phyloP scores from a whole-genome alignment of 768 basidiomycete species.

The Boletus pseudo-olivaceus region DNA sequence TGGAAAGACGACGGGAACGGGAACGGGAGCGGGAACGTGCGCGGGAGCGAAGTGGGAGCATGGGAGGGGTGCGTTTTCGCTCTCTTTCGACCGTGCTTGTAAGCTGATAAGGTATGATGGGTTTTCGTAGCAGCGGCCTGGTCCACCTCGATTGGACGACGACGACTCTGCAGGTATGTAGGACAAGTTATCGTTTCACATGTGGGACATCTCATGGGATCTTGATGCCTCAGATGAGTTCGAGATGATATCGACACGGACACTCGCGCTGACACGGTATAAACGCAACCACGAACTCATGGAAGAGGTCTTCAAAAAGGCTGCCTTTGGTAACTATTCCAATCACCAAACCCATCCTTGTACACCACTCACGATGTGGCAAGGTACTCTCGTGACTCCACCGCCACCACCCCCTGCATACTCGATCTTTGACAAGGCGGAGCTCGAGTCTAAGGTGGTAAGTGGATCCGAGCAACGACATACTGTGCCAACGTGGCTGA shows the following conservation, averaged over 20 bases:
- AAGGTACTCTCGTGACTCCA: conserved; percentile 45
- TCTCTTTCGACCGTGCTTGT: background rate
- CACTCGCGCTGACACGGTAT: conserved; percentile 69
- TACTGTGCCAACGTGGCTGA: background rate
- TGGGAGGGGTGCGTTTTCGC: conserved; percentile 35
- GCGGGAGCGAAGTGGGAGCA: conserved; percentile 43
- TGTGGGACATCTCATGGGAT: background rate
- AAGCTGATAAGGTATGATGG: background rate
- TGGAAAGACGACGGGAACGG: conserved; percentile 62
- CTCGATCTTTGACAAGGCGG: conserved; percentile 56
- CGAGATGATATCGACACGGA: conserved; percentile 69
- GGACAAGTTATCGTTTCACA: background rate
- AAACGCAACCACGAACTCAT: conserved; percentile 80
- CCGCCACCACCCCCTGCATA: conserved; percentile 48
- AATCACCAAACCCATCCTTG: background rate
- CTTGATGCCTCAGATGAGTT: conserved; percentile 46
- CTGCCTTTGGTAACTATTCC: conserved; percentile 50
- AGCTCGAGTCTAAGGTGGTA: conserved; percentile 57
- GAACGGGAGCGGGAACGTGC: conserved; percentile 62
- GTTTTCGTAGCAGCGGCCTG: conserved; percentile 27
- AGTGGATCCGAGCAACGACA: conserved; percentile 17
- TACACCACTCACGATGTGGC: background rate
- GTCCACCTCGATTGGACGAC: conserved; percentile 40
- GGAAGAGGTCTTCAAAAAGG: conserved; percentile 76
- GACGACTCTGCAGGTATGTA: conserved; percentile 63